Evolutionary conservation across 2,329 filamentous ascomycete genomes (phyloP).

Genomic region (Fusarium burgessii): DNA sequence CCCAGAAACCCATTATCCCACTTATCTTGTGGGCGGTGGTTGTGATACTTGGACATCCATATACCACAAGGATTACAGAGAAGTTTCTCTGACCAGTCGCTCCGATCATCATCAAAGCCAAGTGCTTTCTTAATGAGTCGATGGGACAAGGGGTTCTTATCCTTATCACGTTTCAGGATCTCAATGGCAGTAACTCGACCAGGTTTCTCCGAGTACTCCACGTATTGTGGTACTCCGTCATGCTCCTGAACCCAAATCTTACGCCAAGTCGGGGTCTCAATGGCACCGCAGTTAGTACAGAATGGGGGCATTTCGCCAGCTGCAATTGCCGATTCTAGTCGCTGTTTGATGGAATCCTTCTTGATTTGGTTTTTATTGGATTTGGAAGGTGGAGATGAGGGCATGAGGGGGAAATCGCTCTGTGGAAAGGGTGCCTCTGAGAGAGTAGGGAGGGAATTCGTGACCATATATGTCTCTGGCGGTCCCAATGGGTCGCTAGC

Average conservation of each 20-base stretch:
- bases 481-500: slow-evolving; percentile 61
- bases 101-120: slow-evolving; percentile 70
- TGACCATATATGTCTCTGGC: slow-evolving; percentile 39
- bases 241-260: slow-evolving; percentile 88
- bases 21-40: slow-evolving; percentile 82
- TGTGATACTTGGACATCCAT: slow-evolving; percentile 90
- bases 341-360: slow-evolving; percentile 71
- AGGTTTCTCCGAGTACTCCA: slow-evolving; percentile 79
- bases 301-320: slow-evolving; percentile 87
- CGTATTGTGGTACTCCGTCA: slow-evolving; percentile 74
- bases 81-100: slow-evolving; percentile 75
- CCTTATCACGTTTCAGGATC: slow-evolving; percentile 70
- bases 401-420: slow-evolving; percentile 57
- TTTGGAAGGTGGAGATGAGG: slow-evolving; percentile 59
- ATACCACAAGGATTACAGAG: slow-evolving; percentile 97
- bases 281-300: slow-evolving; percentile 92
- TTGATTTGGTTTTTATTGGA: slow-evolving; percentile 74
- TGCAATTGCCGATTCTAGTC: slow-evolving; percentile 73
- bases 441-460: slow-evolving; percentile 40
- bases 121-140: slow-evolving; percentile 83
- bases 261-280: slow-evolving; percentile 96
- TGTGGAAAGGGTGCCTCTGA: slow-evolving; percentile 57
- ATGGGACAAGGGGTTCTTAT: slow-evolving; percentile 73
- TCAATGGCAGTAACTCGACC: slow-evolving; percentile 81
- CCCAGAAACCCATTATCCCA: slow-evolving; percentile 77